Percentiles rank a stretch among this genome's conserved stretches.
Conservation (phyloP, 2,329 filamentous ascomycete species). For the Trichoderma cornu-damae region DNA sequence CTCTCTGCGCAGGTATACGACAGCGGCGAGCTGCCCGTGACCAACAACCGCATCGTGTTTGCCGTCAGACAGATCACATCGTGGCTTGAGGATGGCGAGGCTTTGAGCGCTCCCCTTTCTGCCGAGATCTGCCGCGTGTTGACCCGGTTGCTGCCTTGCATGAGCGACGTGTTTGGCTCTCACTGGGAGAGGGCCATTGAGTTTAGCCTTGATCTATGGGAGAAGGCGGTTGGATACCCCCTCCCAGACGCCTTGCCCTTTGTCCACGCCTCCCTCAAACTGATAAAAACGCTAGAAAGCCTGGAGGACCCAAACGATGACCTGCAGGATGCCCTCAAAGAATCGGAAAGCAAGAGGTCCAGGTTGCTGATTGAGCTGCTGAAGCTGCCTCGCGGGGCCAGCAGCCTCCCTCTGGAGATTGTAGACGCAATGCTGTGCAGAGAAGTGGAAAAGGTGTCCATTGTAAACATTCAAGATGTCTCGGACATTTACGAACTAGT, state of each 20-base stretch:
- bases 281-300: conserved; percentile 59
- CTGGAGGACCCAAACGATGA: conserved; percentile 80
- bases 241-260: conserved; percentile 53
- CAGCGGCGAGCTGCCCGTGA: conserved; percentile 48
- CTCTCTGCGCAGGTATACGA: conserved; percentile 49
- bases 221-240: conserved; percentile 38
- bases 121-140: conserved; percentile 53
- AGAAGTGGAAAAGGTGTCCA: conserved; percentile 59
- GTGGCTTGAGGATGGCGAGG: conserved; percentile 56
- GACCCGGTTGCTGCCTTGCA: conserved; percentile 60
- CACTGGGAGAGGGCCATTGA: conserved; percentile 70
- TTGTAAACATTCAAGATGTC: conserved; percentile 57
- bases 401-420: conserved; percentile 64
- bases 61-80: conserved; percentile 72
- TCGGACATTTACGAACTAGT: conserved; percentile 70
- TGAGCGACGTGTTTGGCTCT: conserved; percentile 78
- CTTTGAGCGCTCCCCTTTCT: conserved; percentile 40
- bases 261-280: conserved; percentile 65
- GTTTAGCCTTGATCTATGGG: conserved; percentile 56
- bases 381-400: conserved; percentile 42
- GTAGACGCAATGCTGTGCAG: conserved; percentile 70
- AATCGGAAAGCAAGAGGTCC: conserved; percentile 52
- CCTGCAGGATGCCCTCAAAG: conserved; percentile 66
- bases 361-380: conserved; percentile 59
- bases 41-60: conserved; percentile 70